These are phyloP conservation scores for Microstroma glucosiphilum DNA, from an alignment of 1,284 basidiomycete genomes.

Conservation along the genomic window DNA sequence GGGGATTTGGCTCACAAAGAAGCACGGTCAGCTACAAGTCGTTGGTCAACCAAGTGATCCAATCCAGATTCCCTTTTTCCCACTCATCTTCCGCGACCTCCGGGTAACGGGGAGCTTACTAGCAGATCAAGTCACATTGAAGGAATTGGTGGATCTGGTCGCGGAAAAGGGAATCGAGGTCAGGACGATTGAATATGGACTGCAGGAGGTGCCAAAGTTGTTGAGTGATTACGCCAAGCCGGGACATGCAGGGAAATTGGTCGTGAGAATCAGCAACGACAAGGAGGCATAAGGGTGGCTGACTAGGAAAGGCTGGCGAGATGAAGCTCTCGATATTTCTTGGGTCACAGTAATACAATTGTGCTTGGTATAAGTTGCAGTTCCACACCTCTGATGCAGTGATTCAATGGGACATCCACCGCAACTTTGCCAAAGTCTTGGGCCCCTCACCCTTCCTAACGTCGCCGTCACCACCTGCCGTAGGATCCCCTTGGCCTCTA, in stretches of 20 bases:
- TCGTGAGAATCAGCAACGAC: slow-evolving; percentile 6
- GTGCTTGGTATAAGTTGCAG: too few relatives aligned
- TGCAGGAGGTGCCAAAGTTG: slow-evolving; percentile 19
- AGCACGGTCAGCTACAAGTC: slow-evolving; percentile 17
- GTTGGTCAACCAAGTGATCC: slow-evolving; percentile 16
- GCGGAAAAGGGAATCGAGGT: slow-evolving; percentile 17
- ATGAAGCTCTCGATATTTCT: too few relatives aligned
- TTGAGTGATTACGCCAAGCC: slow-evolving; percentile 8
- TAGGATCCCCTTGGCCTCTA: too few relatives aligned
- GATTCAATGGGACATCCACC: too few relatives aligned
- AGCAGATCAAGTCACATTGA: slow-evolving; percentile 8
- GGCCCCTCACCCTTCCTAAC: too few relatives aligned
- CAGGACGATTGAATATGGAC: slow-evolving; percentile 12
- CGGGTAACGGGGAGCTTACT: slow-evolving; percentile 15
- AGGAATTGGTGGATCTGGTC: slow-evolving; percentile 16
- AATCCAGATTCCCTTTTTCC: slow-evolving; percentile 11
- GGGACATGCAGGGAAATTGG: slow-evolving; percentile 8
- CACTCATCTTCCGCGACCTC: slow-evolving; percentile 16
- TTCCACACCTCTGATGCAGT: too few relatives aligned
- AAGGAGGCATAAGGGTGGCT: neutral
- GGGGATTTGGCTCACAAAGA: slow-evolving; percentile 12
- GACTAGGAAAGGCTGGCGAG: too few relatives aligned
- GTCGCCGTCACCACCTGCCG: too few relatives aligned
- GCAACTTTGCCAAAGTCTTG: too few relatives aligned
- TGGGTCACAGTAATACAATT: too few relatives aligned